phyloP scores from a whole-genome alignment of 306 rosid genomes.

The Luffa aegyptiaca region DNA sequence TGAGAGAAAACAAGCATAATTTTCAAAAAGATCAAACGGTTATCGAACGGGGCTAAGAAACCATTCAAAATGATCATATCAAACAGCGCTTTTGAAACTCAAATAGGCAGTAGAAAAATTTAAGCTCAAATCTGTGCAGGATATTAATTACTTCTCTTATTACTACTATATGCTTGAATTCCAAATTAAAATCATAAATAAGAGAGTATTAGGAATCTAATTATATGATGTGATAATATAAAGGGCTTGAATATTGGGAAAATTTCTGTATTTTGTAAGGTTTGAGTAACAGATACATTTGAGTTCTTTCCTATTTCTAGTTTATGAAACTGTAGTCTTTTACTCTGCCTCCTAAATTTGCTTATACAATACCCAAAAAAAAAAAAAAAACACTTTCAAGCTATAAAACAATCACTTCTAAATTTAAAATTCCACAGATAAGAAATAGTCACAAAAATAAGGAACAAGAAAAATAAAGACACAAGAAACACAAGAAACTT shows the following conservation, averaged over 20 bases:
- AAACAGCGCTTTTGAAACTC: neutral
- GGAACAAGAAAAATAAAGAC: neutral
- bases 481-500: neutral
- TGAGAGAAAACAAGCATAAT: too few relatives aligned
- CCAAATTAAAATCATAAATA: neutral
- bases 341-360: neutral
- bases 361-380: neutral
- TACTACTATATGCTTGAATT: neutral
- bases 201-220: neutral
- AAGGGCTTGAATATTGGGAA: neutral
- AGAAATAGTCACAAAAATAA: neutral
- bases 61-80: neutral
- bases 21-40: too few relatives aligned
- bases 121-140: neutral
- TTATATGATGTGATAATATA: neutral
- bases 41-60: too few relatives aligned
- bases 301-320: neutral
- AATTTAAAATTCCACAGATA: neutral
- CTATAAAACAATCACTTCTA: neutral
- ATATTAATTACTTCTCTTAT: neutral
- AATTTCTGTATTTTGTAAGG: neutral
- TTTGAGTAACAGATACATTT: neutral
- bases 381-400: neutral
- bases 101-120: neutral
- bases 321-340: neutral